Percentiles rank a stretch among this genome's conserved stretches.
phyloP scores from a whole-genome alignment of 306 rosid species.

The Bauhinia variegata region DNA sequence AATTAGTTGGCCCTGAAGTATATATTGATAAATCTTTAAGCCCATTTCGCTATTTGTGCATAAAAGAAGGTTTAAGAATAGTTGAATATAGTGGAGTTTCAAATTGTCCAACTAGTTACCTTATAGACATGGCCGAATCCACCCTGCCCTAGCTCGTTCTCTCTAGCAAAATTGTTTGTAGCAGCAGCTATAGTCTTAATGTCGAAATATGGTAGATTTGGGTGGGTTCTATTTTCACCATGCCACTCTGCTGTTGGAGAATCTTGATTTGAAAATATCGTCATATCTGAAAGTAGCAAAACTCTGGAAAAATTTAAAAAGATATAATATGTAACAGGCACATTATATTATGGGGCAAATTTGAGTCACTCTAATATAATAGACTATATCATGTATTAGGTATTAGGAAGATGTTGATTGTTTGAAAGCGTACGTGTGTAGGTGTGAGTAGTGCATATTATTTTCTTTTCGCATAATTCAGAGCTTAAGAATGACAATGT shows the following conservation, averaged over 20 bases:
- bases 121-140: slow-evolving; percentile 66
- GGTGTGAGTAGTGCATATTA: too few relatives aligned
- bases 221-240: neutral
- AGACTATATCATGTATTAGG: too few relatives aligned
- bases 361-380: too few relatives aligned
- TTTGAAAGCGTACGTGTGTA: too few relatives aligned
- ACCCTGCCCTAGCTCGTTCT: slow-evolving; percentile 61
- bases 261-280: slow-evolving; percentile 22
- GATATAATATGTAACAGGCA: neutral
- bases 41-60: slow-evolving; percentile 2
- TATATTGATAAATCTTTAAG: neutral
- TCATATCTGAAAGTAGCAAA: slow-evolving; percentile 26
- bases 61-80: neutral
- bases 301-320: neutral
- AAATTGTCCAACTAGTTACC: slow-evolving; percentile 34
- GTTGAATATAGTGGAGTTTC: neutral
- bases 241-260: slow-evolving; percentile 6
- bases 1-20: slow-evolving; percentile 48
- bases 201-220: slow-evolving; percentile 3
- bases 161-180: slow-evolving; percentile 37
- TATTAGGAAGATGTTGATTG: too few relatives aligned
- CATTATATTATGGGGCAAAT: too few relatives aligned
- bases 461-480: too few relatives aligned
- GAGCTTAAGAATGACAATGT: too few relatives aligned
- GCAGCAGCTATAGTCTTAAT: slow-evolving; percentile 30